These are phyloP conservation scores for Ganoderma lingzhi DNA, from an alignment of 1,284 basidiomycete species.

Conservation along the genomic window DNA sequence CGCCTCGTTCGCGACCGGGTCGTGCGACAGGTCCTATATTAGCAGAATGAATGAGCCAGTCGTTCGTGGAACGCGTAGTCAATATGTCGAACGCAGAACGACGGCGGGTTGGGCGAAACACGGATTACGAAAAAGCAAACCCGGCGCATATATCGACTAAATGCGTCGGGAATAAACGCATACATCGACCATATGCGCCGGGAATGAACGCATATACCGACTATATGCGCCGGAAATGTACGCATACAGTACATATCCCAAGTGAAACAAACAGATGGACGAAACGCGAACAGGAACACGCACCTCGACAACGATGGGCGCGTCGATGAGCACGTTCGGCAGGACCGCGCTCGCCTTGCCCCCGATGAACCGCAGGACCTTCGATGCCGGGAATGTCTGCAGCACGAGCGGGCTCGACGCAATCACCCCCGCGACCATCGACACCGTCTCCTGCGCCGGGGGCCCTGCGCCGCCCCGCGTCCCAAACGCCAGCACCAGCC, in stretches of 20 bases:
- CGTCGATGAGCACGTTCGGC: slow-evolving; percentile 67
- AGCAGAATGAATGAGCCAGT: neutral
- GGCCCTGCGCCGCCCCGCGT: slow-evolving; percentile 51
- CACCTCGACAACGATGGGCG: slow-evolving; percentile 65
- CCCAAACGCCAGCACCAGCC: slow-evolving; percentile 66
- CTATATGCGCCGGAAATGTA: neutral
- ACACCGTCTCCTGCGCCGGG: slow-evolving; percentile 48
- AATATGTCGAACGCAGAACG: neutral
- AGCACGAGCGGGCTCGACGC: slow-evolving; percentile 73
- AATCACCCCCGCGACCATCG: slow-evolving; percentile 70
- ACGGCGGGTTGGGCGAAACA: neutral
- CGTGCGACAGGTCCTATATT: slow-evolving; percentile 71
- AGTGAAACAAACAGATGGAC: neutral
- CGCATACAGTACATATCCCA: neutral
- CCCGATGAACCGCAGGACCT: slow-evolving; percentile 60
- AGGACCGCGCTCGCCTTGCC: slow-evolving; percentile 53
- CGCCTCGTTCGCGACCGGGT: slow-evolving; percentile 61
- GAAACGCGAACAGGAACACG: slow-evolving; percentile 38
- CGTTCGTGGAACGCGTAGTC: slow-evolving; percentile 1
- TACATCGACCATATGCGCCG: neutral
- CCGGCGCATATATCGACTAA: neutral
- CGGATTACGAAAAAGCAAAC: neutral
- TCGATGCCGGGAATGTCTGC: slow-evolving; percentile 65
- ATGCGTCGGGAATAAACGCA: neutral
- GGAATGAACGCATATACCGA: neutral